phyloP scores from a whole-genome alignment of 2,329 filamentous ascomycete genomes.

The Diaporthe eres region DNA sequence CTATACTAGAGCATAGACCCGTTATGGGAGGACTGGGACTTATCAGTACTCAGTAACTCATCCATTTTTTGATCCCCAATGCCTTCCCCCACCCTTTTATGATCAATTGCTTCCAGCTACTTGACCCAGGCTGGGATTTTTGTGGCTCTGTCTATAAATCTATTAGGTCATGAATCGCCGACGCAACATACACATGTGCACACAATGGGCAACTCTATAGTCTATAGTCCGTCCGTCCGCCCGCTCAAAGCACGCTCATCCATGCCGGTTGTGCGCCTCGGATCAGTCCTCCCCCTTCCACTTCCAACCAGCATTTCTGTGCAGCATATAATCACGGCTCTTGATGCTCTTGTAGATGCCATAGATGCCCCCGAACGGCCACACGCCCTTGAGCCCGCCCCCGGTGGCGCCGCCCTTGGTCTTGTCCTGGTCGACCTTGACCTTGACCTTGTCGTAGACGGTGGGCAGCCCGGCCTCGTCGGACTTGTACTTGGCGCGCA shows the following conservation, averaged over 20 bases:
- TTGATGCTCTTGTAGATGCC: slow-evolving; percentile 72
- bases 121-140: not conserved
- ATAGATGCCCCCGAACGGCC: slow-evolving; percentile 71
- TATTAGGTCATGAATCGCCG: not conserved
- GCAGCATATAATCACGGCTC: slow-evolving; percentile 69
- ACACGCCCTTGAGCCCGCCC: slow-evolving; percentile 61
- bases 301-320: slow-evolving; percentile 68
- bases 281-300: slow-evolving; percentile 54
- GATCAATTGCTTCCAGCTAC: not conserved
- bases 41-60: slow-evolving; percentile 24
- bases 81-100: not conserved
- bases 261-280: not conserved
- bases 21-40: slow-evolving; percentile 32
- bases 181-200: not conserved
- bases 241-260: not conserved
- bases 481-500: slow-evolving; percentile 75
- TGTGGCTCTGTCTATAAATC: not conserved
- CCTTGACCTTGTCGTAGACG: slow-evolving; percentile 79
- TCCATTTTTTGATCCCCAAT: slow-evolving; percentile 10
- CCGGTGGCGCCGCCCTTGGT: slow-evolving; percentile 56
- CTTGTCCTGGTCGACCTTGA: slow-evolving; percentile 60
- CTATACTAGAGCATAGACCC: slow-evolving; percentile 41
- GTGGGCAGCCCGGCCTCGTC: slow-evolving; percentile 67
- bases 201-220: not conserved
- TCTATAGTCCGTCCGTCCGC: not conserved